Evolutionary conservation across 2,329 filamentous ascomycete genomes (phyloP).

Genomic region (Hypoxylon sp.): DNA sequence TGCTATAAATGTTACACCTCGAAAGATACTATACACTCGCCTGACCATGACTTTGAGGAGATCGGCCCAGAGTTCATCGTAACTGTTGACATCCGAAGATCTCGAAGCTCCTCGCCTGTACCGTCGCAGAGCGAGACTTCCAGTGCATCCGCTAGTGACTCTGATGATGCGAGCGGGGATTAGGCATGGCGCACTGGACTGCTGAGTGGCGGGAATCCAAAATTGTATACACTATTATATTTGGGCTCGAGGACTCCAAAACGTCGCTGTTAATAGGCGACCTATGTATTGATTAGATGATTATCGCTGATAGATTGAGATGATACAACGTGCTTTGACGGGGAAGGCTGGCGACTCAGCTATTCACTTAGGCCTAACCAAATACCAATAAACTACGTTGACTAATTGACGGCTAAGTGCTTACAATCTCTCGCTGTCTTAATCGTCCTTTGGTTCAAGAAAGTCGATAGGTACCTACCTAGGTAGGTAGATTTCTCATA

Average conservation of each 20-base stretch:
- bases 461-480: background rate
- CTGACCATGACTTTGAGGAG: conserved; percentile 10
- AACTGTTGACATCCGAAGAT: background rate
- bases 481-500: background rate
- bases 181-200: background rate
- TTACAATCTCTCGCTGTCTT: background rate
- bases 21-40: conserved; percentile 17
- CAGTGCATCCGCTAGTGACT: background rate
- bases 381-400: background rate
- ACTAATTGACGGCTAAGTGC: background rate
- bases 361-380: background rate
- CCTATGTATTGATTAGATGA: background rate
- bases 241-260: background rate
- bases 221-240: background rate
- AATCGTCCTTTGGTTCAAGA: background rate
- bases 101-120: conserved; percentile 9
- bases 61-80: background rate
- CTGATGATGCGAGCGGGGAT: background rate
- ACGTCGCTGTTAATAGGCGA: background rate
- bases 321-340: background rate
- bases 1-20: conserved; percentile 30
- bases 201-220: background rate
- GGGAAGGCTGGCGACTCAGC: background rate
- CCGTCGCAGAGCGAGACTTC: background rate
- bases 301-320: background rate